A percentile compares a stretch with the other conserved stretches of the same genome.
These are phyloP conservation scores for Lactarius sanguifluus DNA, from an alignment of 768 basidiomycete genomes.

Conservation along the genomic window DNA sequence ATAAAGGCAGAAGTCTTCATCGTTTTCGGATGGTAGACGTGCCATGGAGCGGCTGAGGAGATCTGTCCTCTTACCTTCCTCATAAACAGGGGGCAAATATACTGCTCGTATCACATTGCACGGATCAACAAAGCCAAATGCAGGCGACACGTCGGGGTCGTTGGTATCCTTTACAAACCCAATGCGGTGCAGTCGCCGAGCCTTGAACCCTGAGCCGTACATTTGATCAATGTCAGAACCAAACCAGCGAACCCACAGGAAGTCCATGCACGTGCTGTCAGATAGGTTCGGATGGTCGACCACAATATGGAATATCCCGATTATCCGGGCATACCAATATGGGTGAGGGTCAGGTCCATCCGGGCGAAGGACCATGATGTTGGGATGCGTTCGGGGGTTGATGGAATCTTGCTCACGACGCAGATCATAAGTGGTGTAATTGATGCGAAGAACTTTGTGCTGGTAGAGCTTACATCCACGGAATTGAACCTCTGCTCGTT, in stretches of 20 bases:
- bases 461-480: not conserved
- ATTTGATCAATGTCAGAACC: conserved; percentile 17
- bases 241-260: conserved; percentile 42
- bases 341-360: conserved; percentile 15
- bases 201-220: conserved; percentile 10
- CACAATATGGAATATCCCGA: conserved; percentile 35
- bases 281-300: conserved; percentile 18
- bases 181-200: conserved; percentile 28
- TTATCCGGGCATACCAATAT: conserved; percentile 38
- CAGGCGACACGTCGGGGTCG: conserved; percentile 11
- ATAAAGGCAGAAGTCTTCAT: not conserved
- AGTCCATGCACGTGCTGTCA: conserved; percentile 28
- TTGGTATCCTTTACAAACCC: conserved; percentile 25
- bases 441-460: not conserved
- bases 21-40: conserved; percentile 7
- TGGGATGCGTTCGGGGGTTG: conserved; percentile 26
- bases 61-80: conserved; percentile 7
- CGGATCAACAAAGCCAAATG: conserved; percentile 43
- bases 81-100: conserved; percentile 41
- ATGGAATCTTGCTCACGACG: conserved; percentile 30
- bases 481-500: not conserved
- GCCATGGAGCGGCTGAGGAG: not conserved
- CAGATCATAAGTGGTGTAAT: not conserved
- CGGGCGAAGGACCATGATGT: conserved; percentile 31
- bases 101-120: conserved; percentile 33